Percentiles rank a stretch among this genome's conserved stretches.
Evolutionary conservation across 2,329 filamentous ascomycete genomes (phyloP).

Genomic region (Emmonsiellopsis sp.): DNA sequence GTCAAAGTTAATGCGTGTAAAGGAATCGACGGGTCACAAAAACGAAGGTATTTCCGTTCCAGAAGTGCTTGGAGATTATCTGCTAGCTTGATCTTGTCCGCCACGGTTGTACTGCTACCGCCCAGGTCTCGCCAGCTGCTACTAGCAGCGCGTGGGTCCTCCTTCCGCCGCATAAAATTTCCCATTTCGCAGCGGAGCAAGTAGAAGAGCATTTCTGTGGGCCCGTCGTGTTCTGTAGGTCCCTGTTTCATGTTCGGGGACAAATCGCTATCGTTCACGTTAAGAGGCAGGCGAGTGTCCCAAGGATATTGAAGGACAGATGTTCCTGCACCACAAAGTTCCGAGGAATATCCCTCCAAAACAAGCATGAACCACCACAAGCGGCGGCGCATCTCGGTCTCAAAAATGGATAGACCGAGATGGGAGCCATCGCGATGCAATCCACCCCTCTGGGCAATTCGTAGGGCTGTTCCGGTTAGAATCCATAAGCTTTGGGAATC

Average conservation of each 20-base stretch:
- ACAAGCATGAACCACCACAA: constrained; percentile 64
- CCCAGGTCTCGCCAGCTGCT: not conserved
- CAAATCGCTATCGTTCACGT: constrained; percentile 35
- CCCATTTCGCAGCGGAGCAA: constrained; percentile 35
- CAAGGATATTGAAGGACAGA: constrained; percentile 27
- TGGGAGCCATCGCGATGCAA: constrained; percentile 55
- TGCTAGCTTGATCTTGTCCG: constrained; percentile 15
- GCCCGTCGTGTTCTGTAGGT: constrained; percentile 20
- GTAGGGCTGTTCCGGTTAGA: constrained; percentile 54
- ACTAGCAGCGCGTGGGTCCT: not conserved
- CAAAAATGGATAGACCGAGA: constrained; percentile 38
- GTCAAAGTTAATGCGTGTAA: constrained; percentile 32
- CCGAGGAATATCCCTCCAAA: constrained; percentile 59
- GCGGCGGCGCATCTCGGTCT: constrained; percentile 60
- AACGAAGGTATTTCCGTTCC: constrained; percentile 23
- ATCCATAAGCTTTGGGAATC: constrained; percentile 5
- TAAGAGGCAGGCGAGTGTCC: constrained; percentile 34
- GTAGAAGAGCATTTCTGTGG: constrained; percentile 36
- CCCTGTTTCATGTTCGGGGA: constrained; percentile 27
- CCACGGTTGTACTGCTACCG: not conserved
- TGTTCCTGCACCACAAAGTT: constrained; percentile 21
- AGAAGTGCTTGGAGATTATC: constrained; percentile 19
- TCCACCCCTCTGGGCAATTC: constrained; percentile 59
- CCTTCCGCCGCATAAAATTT: constrained; percentile 27
- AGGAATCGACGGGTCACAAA: constrained; percentile 26